phyloP scores from a whole-genome alignment of 1,139 yeast genomes.

The Yamadazyma friedrichii region DNA sequence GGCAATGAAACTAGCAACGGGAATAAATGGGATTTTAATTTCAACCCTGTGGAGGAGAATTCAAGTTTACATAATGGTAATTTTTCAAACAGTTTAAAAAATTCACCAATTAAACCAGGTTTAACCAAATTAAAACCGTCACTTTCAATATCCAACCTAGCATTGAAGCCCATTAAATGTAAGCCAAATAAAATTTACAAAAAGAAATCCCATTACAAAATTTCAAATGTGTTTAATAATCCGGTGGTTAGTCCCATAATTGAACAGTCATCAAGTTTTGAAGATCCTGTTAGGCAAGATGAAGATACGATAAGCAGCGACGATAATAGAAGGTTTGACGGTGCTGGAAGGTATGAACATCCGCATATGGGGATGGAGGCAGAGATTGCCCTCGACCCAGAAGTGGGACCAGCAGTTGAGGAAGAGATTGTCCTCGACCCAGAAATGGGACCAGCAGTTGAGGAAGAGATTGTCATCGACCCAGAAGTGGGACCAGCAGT shows the following conservation, averaged over 20 bases:
- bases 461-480: no score
- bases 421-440: no score
- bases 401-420: no score
- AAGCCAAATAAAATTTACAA: slow-evolving; percentile 31
- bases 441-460: no score
- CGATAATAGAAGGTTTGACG: no score
- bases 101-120: neutral
- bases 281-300: neutral
- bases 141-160: slow-evolving; percentile 38
- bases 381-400: no score
- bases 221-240: slow-evolving; percentile 40
- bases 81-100: neutral
- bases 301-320: no score
- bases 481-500: no score
- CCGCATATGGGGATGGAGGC: no score
- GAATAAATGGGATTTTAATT: neutral
- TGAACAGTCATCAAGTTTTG: slow-evolving; percentile 4
- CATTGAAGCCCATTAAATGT: slow-evolving; percentile 43
- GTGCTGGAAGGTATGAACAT: no score
- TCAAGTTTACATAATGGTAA: neutral
- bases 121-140: slow-evolving; percentile 25
- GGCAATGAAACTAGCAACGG: neutral
- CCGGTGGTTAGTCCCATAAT: slow-evolving; percentile 23
- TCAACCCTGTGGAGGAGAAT: neutral
- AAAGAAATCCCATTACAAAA: slow-evolving; percentile 41